A percentile compares a stretch with the other conserved stretches of the same genome.
Evolutionary conservation across 148 eudicot genomes (phyloP).

Genomic region (Suaeda aralocaspica): DNA sequence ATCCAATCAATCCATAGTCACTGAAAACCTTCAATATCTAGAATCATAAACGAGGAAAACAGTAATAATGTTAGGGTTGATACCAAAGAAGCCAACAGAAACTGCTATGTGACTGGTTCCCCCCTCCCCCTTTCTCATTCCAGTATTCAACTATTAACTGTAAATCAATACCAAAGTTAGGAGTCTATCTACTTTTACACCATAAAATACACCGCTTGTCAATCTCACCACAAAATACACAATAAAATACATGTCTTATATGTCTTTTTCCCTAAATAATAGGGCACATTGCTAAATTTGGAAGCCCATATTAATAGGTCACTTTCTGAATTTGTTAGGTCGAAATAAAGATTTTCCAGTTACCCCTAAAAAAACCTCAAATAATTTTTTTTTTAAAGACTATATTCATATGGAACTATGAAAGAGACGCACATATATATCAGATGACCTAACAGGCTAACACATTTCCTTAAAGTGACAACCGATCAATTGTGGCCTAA

Average conservation of each 20-base stretch:
- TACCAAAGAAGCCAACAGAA: neutral
- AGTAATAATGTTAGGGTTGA: neutral
- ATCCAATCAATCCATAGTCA: neutral
- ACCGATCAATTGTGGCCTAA: neutral
- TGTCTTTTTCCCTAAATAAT: no score
- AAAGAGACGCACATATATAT: neutral
- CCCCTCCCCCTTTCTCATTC: neutral
- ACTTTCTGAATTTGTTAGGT: neutral
- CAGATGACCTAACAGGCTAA: no score
- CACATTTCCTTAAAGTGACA: neutral
- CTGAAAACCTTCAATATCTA: neutral
- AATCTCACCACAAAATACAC: neutral
- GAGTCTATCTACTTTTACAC: neutral
- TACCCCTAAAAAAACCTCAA: neutral
- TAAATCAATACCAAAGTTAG: neutral
- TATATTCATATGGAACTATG: neutral
- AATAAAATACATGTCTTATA: no score
- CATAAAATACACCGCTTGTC: neutral
- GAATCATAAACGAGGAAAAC: neutral
- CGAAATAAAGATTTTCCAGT: neutral
- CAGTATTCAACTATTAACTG: neutral
- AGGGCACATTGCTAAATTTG: no score
- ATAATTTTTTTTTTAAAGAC: neutral
- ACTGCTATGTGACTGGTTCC: neutral
- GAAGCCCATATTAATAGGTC: neutral